These are phyloP conservation scores for Erythrophleum ivorense DNA, from an alignment of 331 rosid species.

Conservation along the genomic window DNA sequence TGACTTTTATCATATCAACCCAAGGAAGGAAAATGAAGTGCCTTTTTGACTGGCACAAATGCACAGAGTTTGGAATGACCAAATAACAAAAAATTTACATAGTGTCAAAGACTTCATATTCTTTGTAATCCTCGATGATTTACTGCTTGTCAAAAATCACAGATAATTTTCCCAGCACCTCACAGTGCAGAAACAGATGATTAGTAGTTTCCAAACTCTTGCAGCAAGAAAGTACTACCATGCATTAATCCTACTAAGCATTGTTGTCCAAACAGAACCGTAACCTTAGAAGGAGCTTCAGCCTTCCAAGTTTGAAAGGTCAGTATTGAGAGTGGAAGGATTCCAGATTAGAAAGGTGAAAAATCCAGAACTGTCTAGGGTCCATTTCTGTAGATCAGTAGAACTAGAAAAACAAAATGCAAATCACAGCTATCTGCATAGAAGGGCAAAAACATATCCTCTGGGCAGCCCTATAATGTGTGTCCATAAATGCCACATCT, in stretches of 20 bases:
- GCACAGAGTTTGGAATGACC: background rate
- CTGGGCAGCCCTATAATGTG: background rate
- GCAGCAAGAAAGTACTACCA: background rate
- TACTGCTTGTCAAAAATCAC: background rate
- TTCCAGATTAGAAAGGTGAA: background rate
- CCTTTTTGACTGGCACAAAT: background rate
- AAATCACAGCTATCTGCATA: background rate
- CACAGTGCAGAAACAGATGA: background rate
- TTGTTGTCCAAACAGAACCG: background rate
- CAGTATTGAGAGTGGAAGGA: background rate
- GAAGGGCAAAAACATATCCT: background rate
- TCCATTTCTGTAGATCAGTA: background rate
- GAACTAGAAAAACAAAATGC: background rate
- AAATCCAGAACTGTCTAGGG: background rate
- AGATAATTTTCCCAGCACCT: background rate
- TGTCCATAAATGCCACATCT: background rate
- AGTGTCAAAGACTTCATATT: background rate
- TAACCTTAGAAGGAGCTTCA: background rate
- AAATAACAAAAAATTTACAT: background rate
- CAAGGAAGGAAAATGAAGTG: background rate
- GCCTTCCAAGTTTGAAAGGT: background rate
- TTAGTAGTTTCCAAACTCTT: conserved; percentile 7
- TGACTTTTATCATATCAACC: background rate
- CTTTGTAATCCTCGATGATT: background rate
- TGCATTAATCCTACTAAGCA: background rate